phyloP scores from a whole-genome alignment of 208 protist species.

The Trypanosoma avium region DNA sequence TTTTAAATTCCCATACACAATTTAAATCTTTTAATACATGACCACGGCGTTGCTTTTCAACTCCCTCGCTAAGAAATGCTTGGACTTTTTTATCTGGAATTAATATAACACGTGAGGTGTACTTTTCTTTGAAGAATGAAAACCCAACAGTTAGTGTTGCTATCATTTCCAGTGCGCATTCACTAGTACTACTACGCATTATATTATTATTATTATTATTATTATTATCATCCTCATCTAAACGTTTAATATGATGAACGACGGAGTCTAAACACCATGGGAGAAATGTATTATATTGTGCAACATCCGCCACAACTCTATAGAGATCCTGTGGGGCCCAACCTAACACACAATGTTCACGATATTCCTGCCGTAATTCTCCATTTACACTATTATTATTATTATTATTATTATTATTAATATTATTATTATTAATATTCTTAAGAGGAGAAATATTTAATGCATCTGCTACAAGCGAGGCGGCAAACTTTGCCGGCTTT shows the following conservation, averaged over 20 bases:
- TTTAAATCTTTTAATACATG: constrained; percentile 55
- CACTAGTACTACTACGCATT: background rate
- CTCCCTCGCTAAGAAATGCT: constrained; percentile 53
- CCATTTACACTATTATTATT: background rate
- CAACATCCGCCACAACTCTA: constrained; percentile 73
- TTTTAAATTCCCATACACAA: constrained; percentile 75
- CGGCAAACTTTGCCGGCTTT: constrained; percentile 11
- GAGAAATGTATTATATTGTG: constrained; percentile 67
- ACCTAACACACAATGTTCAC: constrained; percentile 76
- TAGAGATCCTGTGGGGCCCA: constrained; percentile 74
- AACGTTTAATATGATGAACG: constrained; percentile 45
- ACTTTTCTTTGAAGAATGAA: constrained; percentile 74
- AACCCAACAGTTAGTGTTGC: constrained; percentile 76
- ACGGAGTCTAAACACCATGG: constrained; percentile 73
- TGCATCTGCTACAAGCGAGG: constrained; percentile 10
- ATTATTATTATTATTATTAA: background rate
- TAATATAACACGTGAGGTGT: constrained; percentile 70
- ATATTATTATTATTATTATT: background rate
- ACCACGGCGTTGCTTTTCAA: background rate
- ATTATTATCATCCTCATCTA: background rate
- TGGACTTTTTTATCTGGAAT: constrained; percentile 46
- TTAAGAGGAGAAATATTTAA: background rate
- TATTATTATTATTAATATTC: constrained; percentile 10
- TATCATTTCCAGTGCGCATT: constrained; percentile 47
- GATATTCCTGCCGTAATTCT: constrained; percentile 53